Evolutionary conservation across 305 asterid genomes (phyloP).

Genomic region (Lippia alba): DNA sequence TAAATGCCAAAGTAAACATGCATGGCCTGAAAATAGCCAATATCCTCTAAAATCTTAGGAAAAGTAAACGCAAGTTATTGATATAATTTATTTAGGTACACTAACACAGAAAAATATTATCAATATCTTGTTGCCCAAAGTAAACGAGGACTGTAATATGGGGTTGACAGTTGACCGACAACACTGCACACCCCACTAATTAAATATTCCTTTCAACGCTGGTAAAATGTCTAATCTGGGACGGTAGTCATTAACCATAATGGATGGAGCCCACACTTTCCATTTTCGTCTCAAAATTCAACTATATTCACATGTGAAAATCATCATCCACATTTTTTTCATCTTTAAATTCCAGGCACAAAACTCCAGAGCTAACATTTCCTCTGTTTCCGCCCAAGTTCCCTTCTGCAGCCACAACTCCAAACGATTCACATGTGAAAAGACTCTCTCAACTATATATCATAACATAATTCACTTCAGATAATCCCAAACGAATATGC

Average conservation of each 20-base stretch:
- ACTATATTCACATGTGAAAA: slow-evolving; percentile 27
- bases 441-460: neutral
- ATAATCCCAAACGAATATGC: slow-evolving; percentile 17
- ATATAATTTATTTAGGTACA: too few species aligned
- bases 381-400: neutral
- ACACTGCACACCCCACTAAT: neutral
- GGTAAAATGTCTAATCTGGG: neutral
- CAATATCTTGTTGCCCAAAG: too few species aligned
- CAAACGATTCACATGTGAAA: slow-evolving; percentile 30
- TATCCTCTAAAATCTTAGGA: too few species aligned
- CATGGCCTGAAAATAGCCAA: too few species aligned
- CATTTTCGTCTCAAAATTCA: neutral
- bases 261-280: neutral
- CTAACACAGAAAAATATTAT: too few species aligned
- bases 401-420: neutral
- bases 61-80: too few species aligned
- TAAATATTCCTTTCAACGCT: neutral
- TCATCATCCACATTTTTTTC: slow-evolving; percentile 31
- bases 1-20: too few species aligned
- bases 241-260: neutral
- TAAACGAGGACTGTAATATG: neutral
- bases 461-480: neutral
- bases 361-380: neutral
- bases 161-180: neutral
- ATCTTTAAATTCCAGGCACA: neutral